Base-by-base conservation (phyloP, 2,329 filamentous ascomycete species). In the Xylariaceae sp. region DNA sequence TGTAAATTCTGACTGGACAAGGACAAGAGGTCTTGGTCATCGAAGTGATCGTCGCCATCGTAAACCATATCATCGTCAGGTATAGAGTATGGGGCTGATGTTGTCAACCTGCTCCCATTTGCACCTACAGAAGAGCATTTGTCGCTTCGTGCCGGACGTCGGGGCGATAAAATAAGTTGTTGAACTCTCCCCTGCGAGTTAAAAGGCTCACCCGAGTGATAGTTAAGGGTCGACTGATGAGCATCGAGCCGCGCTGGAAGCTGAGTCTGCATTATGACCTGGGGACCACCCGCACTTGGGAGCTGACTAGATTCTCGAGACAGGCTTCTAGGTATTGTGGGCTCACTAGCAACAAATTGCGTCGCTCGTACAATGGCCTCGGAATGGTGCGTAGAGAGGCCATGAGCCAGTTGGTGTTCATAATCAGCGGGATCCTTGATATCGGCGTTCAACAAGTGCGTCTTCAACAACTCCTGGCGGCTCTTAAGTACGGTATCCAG, bases 251-350 rank as follows among this genome's bases (percentile, higher is more conserved):
- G 59, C 10, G 61, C 62, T 8, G 75, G 72, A 18, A 79, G 65
- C 57, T 83, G 81, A 1, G 81, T 83, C 65, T 83, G 81, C 17
- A 78, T 75, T 17, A 83, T 76, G 15, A 82, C 74, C 61, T 84
- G 78, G 1, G 78, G 77, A 10, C 61, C 61, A 34, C 65, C 65
- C 55, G 63, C 62, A 49, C 63, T 64, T 35, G 60, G 62, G 34
- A 62, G 15, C 10, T 69, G 39, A 2, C 71, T 69, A 7, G 66
- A 69, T n/a, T 75, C 73, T 50, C 67, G 70, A 3, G 74, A 72
- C 8, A 68, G 70, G 18, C 66, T 68, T 3, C 64, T 61, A 11
- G 69, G 67, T 2, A 69, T 69, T n/a, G 62, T 64, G 37, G 66
- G 64, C 37, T 68, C 69, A 1, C 66, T 64, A 4, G 73, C 71